Evolutionary conservation across 1,284 basidiomycete species (phyloP), one percentile per base, ranked within the genome.

Genomic region (Austropuccinia psidii): DNA sequence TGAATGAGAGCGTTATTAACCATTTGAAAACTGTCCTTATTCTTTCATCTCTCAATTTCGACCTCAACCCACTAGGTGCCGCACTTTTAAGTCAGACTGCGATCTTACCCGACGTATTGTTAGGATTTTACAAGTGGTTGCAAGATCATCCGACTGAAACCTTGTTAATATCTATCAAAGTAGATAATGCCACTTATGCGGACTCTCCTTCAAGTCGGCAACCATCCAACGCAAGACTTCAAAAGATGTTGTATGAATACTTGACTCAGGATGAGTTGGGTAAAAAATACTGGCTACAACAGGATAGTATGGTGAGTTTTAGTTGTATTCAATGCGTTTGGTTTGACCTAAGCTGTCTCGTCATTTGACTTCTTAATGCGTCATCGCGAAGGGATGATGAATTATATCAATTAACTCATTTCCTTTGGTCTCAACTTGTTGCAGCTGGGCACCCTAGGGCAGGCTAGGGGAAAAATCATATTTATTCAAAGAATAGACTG

Each of bases 61-160:
- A 19, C 33, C 62, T 58, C 24, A 33, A 0, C 41, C 19, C 13
- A 24, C 9, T 13, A 78, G 77, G 75, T 33, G 50, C 74, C 31
- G 69, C 72, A 24, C 66, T 78, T n/a, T 67, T 77, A 47, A 75
- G 74, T 54, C 21, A 17, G 19, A 77, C 76, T 15, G 76, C 77
- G 37, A 73, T 72, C 24, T 61, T 78, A 11, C 75, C 76, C 17
- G 77, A 78, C 55, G 75, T 77, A 4, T 54, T 78, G 24, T 76
- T 75, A 62, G 78, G 78, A 24, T 67, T 78, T 11, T 78, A 78
- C 61, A 66, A 76, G 52, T 78, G 77, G 73, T 70, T 78, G n/a
- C 76, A 78, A 57, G 45, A 75, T 19, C 76, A 78, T 70, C 76
- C 77, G 13, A 75, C 76, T 9, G 78, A 78, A 69, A 76, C 76